These are phyloP conservation scores for Elaeis oleifera DNA, from an alignment of 202 grass and related monocot genomes.

Conservation along the genomic window DNA sequence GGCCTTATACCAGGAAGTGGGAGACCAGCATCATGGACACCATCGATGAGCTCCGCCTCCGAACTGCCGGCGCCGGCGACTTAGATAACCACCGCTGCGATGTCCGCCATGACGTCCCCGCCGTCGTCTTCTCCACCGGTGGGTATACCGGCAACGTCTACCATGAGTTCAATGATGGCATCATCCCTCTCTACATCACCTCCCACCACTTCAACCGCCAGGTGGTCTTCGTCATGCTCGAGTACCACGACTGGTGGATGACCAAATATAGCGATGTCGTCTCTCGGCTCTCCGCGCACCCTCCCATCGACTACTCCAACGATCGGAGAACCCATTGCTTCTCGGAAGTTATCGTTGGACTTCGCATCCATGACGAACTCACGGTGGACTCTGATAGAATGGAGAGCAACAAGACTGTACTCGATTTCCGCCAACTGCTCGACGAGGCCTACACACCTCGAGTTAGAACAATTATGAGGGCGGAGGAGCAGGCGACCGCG, in stretches of 20 bases:
- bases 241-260: conserved; percentile 79
- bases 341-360: conserved; percentile 41
- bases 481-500: not conserved
- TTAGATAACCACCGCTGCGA: conserved; percentile 21
- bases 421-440: conserved; percentile 49
- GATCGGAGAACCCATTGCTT: conserved; percentile 68
- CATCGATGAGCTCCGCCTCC: conserved; percentile 68
- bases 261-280: conserved; percentile 51
- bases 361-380: conserved; percentile 71
- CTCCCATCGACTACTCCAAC: conserved; percentile 48
- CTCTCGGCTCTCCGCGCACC: conserved; percentile 42
- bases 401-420: conserved; percentile 28
- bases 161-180: conserved; percentile 49
- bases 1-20: conserved; percentile 81
- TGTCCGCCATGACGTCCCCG: conserved; percentile 39
- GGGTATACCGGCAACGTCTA: conserved; percentile 50
- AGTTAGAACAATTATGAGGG: conserved; percentile 22
- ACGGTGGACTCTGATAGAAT: conserved; percentile 34
- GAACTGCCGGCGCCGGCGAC: not conserved
- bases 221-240: conserved; percentile 63
- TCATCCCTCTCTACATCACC: conserved; percentile 77
- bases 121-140: conserved; percentile 48
- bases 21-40: conserved; percentile 60
- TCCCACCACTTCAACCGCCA: conserved; percentile 36
- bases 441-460: conserved; percentile 47